A percentile compares a stretch with the other conserved stretches of the same genome.
phyloP scores from a whole-genome alignment of 371 early-diverging fungal genomes.

The Quaeritorhiza haematococci region DNA sequence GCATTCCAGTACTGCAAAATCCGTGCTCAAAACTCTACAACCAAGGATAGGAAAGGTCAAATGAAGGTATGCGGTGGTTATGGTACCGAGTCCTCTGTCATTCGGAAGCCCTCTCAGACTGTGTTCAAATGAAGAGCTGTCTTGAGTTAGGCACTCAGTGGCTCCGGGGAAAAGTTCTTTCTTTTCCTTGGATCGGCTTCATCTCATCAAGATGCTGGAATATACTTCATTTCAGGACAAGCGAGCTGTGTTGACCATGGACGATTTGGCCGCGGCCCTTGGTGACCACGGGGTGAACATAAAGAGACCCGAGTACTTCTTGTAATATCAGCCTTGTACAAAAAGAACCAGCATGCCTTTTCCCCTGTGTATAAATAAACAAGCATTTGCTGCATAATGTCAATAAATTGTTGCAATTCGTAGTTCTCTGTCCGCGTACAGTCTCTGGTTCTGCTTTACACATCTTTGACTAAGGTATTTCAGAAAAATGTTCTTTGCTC shows the following conservation, averaged over 20 bases:
- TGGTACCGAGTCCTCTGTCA: background rate
- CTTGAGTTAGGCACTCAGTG: background rate
- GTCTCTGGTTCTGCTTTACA: too few species aligned
- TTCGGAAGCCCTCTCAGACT: background rate
- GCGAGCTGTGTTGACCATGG: constrained; percentile 84
- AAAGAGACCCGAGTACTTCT: constrained; percentile 88
- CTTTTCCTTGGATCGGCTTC: background rate
- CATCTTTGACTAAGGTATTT: too few species aligned
- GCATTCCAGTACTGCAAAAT: constrained; percentile 91
- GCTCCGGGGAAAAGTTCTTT: background rate
- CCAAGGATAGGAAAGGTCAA: constrained; percentile 18
- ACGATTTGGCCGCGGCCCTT: constrained; percentile 85
- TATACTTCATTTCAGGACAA: constrained; percentile 46
- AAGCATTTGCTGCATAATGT: too few species aligned
- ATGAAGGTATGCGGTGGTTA: constrained; percentile 11
- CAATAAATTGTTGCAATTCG: too few species aligned
- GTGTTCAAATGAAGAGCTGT: background rate
- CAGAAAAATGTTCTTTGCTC: too few species aligned
- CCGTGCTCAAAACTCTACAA: constrained; percentile 54
- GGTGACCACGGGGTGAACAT: constrained; percentile 91
- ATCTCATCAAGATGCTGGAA: background rate
- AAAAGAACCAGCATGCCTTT: too few species aligned
- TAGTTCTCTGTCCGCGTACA: too few species aligned
- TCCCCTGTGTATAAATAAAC: too few species aligned
- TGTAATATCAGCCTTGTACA: too few species aligned